These are phyloP conservation scores for Triticum turgidum DNA, from an alignment of 176 grass and related monocot genomes.

Conservation along the genomic window DNA sequence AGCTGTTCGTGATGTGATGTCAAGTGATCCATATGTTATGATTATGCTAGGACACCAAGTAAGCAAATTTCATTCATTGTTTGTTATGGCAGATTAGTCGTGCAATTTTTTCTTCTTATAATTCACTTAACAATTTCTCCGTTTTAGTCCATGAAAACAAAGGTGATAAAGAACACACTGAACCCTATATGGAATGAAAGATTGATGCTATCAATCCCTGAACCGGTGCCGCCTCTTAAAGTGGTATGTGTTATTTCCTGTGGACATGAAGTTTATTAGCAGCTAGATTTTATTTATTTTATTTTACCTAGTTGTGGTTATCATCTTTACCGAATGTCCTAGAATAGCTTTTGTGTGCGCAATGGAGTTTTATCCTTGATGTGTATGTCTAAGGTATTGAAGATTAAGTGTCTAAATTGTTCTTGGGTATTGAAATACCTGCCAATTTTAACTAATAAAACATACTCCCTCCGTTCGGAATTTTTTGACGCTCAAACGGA, in stretches of 20 bases:
- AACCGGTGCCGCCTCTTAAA: slow-evolving; percentile 74
- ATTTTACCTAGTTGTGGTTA: background rate
- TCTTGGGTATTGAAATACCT: background rate
- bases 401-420: background rate
- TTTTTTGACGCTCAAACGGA: too few relatives aligned
- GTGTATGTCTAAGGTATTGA: background rate
- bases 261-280: background rate
- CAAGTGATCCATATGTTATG: slow-evolving; percentile 96
- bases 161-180: slow-evolving; percentile 91
- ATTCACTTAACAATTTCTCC: slow-evolving; percentile 13
- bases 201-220: slow-evolving; percentile 86
- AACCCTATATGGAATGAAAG: slow-evolving; percentile 95
- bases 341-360: background rate
- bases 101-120: background rate
- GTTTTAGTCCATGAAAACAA: slow-evolving; percentile 89
- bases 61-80: slow-evolving; percentile 13
- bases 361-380: background rate
- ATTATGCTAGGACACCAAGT: slow-evolving; percentile 89
- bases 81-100: background rate
- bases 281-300: background rate
- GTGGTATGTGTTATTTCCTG: slow-evolving; percentile 50
- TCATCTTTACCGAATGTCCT: background rate
- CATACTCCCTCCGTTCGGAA: too few relatives aligned
- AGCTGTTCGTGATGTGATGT: slow-evolving; percentile 90
- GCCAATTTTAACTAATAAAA: background rate